phyloP scores from a whole-genome alignment of 2,329 filamentous ascomycete species.

The Epichloe sylvatica region DNA sequence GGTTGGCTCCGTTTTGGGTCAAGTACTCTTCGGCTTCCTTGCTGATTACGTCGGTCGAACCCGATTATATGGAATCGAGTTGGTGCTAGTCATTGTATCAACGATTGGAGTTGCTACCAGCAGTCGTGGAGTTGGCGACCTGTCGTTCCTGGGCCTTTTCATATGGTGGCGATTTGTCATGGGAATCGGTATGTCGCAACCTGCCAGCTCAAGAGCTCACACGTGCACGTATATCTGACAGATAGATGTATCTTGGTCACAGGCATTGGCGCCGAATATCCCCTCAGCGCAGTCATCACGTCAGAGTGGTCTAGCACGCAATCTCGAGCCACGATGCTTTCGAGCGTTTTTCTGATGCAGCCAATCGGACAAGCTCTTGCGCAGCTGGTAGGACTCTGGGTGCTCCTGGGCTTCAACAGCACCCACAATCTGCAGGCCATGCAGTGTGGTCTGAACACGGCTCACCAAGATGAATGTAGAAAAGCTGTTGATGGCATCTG shows the following conservation, averaged over 20 bases:
- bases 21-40: constrained; percentile 38
- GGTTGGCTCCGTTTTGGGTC: constrained; percentile 36
- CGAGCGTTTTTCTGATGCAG: constrained; percentile 56
- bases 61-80: constrained; percentile 40
- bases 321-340: constrained; percentile 53
- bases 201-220: background rate
- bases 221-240: background rate
- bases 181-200: constrained; percentile 29
- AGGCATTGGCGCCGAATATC: constrained; percentile 56
- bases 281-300: constrained; percentile 52
- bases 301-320: constrained; percentile 50
- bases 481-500: constrained; percentile 45
- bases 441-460: constrained; percentile 33
- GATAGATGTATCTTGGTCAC: background rate
- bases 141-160: constrained; percentile 37
- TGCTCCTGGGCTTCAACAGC: constrained; percentile 31
- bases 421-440: constrained; percentile 27
- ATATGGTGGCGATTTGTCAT: constrained; percentile 42
- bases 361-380: constrained; percentile 53
- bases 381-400: constrained; percentile 45
- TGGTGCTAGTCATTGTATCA: constrained; percentile 41
- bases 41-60: constrained; percentile 42
- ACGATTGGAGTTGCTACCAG: constrained; percentile 43
- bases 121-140: constrained; percentile 33
- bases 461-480: constrained; percentile 31